Base-by-base conservation (phyloP, 306 rosid genomes). In the Leucaena leucocephala region DNA sequence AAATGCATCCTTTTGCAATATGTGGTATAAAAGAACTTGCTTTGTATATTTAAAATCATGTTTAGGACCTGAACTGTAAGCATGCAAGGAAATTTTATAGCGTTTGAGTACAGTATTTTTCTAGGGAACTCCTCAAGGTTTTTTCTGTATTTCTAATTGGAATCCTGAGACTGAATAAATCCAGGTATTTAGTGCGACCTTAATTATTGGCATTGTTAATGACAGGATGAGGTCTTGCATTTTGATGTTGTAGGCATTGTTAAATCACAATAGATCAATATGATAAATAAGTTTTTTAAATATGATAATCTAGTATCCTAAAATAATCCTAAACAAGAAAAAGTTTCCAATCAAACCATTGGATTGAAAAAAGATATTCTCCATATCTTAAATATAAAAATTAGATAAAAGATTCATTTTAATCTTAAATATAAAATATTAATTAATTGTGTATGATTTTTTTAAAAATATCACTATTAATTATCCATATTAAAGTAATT, bases 61-160 rank as follows among this genome's bases (percentile, higher is more conserved):
- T 76, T 34, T 61, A 68, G 67, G 78, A 69, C 78, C 74, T 35
- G 49, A 57, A 68, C 36, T 21, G 64, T 57, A 8, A 57, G 39
- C 74, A 46, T 48, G 71, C 78, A 74, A 68, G 75, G 77, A 38
- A 54, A 40, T 44, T 64, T 85, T 64, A 52, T 50, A 54, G 61
- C 46, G 43, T 67, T 14, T 33, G 70, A 54, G 68, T 64, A 13
- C 62, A 39, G n/a, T 65, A 36, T 33, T 78, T 34, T 74, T 2
- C 58, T n/a, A 15, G 43, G 9, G 27, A 5, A 74, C 68, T 81
- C 70, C 73, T 78, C 79, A 64, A 55, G 76, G 46, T 55, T 76
- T 46, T 55, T 2, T 74, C 12, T 74, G 6, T 71, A 45, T 70
- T 49, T 21, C 14, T 64, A 21, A 49, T 12, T 27, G 63, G 45